Base-by-base conservation (phyloP, 1,284 basidiomycete species). In the Puccinia brachypodii region DNA sequence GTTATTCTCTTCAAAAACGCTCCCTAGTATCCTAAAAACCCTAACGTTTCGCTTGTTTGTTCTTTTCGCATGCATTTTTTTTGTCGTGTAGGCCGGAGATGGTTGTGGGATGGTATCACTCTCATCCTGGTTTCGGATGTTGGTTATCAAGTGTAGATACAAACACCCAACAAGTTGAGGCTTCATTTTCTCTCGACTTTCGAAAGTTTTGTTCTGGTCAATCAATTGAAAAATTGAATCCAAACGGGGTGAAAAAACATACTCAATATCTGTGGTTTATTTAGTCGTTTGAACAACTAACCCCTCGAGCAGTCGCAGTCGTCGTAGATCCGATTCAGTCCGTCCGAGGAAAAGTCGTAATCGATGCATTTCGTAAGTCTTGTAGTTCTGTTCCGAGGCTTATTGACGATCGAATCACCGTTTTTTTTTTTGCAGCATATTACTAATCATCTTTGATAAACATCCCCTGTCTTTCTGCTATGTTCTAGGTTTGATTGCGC, bases 51-150 rank as follows among this genome's bases (percentile, higher is more conserved):
- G 50, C 14, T 58, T 38, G 2, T 38, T 19, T 74, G 14, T 36
- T 44, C 25, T 28, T 74, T 72, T 42, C 28, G 31, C 14, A 44
- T 31, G 71, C 42, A 50, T 3, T 14, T 25, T 9, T 16, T 82
- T 71, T n/a, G 11, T 50, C 36, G 19, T 79, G 38, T 85, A 96
- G 96, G 85, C 94, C 96, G 71, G 97, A 99, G 89, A 95, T 93
- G 91, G 97, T 99, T 13, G 97, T 99, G 0, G 97, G 97, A 9
- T 99, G 97, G 97, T 99, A 99, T 87, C 97, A 99, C 88, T 99
- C 97, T 71, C 97, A 99, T 89, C 97, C 97, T 77, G 97, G 97
- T 40, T 99, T 99, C 87, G 97, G 97, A 6, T 99, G 97, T 88
- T 99, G 97, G 97, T 89, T 99, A 56, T 97, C 95, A 73, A 96